Conservation (phyloP, 768 basidiomycete species). For the Psilocybe subaeruginosa region DNA sequence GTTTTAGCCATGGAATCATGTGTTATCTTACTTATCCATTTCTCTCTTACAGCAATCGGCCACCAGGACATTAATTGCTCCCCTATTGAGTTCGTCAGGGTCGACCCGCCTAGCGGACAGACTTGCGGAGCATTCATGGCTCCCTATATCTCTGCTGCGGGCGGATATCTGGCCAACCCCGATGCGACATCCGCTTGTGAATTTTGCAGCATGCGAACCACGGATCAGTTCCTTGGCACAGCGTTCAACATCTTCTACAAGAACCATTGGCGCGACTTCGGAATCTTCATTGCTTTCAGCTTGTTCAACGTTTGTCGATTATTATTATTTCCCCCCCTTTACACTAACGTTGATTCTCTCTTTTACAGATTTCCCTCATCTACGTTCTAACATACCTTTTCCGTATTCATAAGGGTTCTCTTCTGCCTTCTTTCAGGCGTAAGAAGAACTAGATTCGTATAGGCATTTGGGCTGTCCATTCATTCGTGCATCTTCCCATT, state of each 20-base stretch:
- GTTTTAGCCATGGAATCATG: constrained; percentile 24
- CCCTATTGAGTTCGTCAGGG: constrained; percentile 48
- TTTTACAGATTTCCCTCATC: constrained; percentile 39
- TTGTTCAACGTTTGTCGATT: constrained; percentile 44
- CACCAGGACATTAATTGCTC: constrained; percentile 48
- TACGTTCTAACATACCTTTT: constrained; percentile 56
- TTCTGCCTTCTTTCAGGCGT: constrained; percentile 31
- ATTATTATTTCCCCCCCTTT: not conserved
- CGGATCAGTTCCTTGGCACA: constrained; percentile 58
- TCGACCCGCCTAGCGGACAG: constrained; percentile 55
- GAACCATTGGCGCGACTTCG: constrained; percentile 57
- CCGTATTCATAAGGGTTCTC: constrained; percentile 42
- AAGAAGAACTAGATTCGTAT: constrained; percentile 17
- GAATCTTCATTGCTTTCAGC: constrained; percentile 50
- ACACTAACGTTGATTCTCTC: not conserved
- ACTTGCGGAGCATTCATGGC: constrained; percentile 59
- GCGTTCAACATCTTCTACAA: constrained; percentile 60
- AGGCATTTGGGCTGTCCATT: no score
- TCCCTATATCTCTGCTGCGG: constrained; percentile 47
- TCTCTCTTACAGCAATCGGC: constrained; percentile 16
- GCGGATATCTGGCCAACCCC: constrained; percentile 64
- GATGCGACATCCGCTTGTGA: constrained; percentile 50
- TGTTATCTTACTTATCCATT: not conserved
- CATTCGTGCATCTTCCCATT: not conserved
- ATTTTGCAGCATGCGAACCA: constrained; percentile 59